Evolutionary conservation across 495 filamentous ascomycete genomes (phyloP).

Genomic region (Annulohypoxylon moriforme): DNA sequence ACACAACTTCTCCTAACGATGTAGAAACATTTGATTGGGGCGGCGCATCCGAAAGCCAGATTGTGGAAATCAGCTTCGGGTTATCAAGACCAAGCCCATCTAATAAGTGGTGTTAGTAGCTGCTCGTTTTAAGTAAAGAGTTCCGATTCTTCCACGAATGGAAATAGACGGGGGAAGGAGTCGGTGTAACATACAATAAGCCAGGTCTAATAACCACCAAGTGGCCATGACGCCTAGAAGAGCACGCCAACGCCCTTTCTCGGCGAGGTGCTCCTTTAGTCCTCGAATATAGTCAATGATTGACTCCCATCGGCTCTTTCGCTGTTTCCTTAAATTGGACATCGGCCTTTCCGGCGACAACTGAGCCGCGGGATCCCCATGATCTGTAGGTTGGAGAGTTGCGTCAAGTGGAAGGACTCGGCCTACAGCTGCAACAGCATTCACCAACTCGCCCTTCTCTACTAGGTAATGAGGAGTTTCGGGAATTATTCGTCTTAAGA

Average conservation of each 20-base stretch:
- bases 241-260: conserved; percentile 47
- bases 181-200: conserved; percentile 60
- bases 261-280: conserved; percentile 56
- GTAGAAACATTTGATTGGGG: conserved; percentile 51
- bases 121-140: neutral
- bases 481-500: conserved; percentile 70
- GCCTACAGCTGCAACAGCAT: conserved; percentile 44
- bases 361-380: conserved; percentile 7
- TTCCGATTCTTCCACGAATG: too few relatives aligned
- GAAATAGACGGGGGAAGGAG: neutral
- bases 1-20: conserved; percentile 27
- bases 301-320: conserved; percentile 15
- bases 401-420: conserved; percentile 49
- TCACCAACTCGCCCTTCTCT: conserved; percentile 32
- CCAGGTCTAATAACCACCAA: conserved; percentile 69
- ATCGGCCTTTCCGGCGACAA: conserved; percentile 25
- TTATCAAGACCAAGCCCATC: conserved; percentile 77
- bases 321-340: conserved; percentile 30
- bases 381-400: conserved; percentile 25
- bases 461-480: conserved; percentile 66
- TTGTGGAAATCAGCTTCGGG: conserved; percentile 53
- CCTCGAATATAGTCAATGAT: conserved; percentile 26
- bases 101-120: neutral
- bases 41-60: conserved; percentile 45
- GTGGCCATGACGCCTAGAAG: conserved; percentile 72